phyloP scores from a whole-genome alignment of 768 basidiomycete species.

The Tricholomella constricta region DNA sequence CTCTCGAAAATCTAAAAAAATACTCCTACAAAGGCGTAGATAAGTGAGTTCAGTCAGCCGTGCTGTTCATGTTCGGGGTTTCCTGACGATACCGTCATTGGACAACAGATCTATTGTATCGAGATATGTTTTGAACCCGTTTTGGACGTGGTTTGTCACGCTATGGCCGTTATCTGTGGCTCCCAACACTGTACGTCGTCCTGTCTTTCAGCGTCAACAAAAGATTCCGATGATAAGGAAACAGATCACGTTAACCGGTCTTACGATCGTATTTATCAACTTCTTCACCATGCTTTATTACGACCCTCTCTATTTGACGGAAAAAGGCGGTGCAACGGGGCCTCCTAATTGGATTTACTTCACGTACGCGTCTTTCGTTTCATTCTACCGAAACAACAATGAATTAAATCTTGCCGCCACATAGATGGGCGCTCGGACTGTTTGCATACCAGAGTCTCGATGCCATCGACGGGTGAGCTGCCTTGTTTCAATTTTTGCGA shows the following conservation, averaged over 20 bases:
- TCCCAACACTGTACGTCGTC: conserved; percentile 76
- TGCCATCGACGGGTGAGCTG: conserved; percentile 82
- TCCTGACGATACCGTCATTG: conserved; percentile 1
- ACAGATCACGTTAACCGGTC: conserved; percentile 91
- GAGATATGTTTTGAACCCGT: conserved; percentile 75
- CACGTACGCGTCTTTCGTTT: conserved; percentile 60
- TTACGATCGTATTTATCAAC: conserved; percentile 80
- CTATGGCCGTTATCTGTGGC: conserved; percentile 85
- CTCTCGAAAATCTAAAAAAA: conserved; percentile 73
- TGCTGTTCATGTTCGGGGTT: conserved; percentile 4
- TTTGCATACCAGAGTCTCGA: conserved; percentile 92
- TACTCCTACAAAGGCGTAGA: conserved; percentile 84
- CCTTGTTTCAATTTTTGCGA: conserved; percentile 10
- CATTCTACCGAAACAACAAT: background rate
- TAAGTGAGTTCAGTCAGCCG: conserved; percentile 51
- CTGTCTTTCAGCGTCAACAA: background rate
- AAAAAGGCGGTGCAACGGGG: conserved; percentile 59
- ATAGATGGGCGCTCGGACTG: conserved; percentile 83
- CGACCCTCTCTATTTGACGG: conserved; percentile 75
- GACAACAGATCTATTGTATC: conserved; percentile 69
- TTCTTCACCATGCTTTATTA: conserved; percentile 81
- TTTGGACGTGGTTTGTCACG: conserved; percentile 91
- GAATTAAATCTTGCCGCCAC: background rate
- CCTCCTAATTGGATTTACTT: conserved; percentile 90
- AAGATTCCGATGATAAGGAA: background rate